Evolutionary conservation across 176 grass and related monocot species (phyloP).

Genomic region (Zizania latifolia): DNA sequence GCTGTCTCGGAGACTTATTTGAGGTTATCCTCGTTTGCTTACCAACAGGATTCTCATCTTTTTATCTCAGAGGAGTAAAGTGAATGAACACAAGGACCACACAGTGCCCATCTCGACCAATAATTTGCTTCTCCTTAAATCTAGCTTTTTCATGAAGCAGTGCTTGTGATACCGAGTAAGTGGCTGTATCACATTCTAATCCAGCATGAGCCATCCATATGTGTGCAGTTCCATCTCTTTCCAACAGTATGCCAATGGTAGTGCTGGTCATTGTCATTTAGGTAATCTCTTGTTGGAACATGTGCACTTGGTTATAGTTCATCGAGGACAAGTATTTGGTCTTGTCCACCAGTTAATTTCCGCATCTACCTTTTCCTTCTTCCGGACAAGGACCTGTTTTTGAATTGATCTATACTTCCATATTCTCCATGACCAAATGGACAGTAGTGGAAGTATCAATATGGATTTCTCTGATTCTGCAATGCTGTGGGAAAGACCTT

Average conservation of each 20-base stretch:
- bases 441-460: too few species aligned
- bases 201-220: background rate
- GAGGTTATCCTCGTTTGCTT: background rate
- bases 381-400: background rate
- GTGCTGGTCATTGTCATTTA: constrained; percentile 8
- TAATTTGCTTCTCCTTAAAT: background rate
- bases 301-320: constrained; percentile 20
- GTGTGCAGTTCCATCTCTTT: constrained; percentile 2
- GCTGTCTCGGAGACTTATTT: background rate
- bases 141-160: background rate
- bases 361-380: background rate
- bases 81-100: background rate
- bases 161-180: background rate
- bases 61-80: background rate
- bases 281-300: constrained; percentile 17
- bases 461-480: too few species aligned
- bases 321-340: background rate
- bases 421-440: too few species aligned
- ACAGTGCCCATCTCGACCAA: background rate
- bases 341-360: constrained; percentile 12
- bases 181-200: background rate
- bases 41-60: background rate
- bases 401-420: background rate
- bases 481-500: background rate
- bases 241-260: background rate